Conservation (phyloP, 805 yeast genomes). For the Saccharomycopsis synnaedendra region DNA sequence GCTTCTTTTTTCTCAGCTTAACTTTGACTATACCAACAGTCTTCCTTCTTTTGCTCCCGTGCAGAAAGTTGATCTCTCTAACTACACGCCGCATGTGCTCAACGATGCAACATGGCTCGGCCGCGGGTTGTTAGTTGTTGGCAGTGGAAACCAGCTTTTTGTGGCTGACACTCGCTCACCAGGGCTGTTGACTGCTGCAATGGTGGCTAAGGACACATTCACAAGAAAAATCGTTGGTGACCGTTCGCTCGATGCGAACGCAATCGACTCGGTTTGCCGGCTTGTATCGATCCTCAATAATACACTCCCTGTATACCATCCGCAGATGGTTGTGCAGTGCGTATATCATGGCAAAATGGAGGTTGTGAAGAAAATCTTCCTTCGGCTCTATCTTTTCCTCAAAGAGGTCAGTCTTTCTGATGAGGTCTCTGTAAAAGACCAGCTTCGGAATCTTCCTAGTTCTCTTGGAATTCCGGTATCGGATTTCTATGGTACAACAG, state of each 20-base stretch:
- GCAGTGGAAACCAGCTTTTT: constrained; percentile 83
- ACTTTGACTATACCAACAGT: constrained; percentile 80
- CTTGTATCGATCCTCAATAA: constrained; percentile 76
- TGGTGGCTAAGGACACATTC: constrained; percentile 28
- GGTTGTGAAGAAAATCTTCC: constrained; percentile 45
- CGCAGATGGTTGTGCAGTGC: constrained; percentile 72
- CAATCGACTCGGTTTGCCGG: constrained; percentile 37
- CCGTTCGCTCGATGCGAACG: constrained; percentile 22
- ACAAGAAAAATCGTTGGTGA: constrained; percentile 48
- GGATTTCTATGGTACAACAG: constrained; percentile 14
- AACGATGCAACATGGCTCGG: constrained; percentile 87
- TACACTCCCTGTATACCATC: constrained; percentile 83
- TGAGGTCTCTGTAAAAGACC: constrained; percentile 16
- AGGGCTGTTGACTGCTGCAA: constrained; percentile 34
- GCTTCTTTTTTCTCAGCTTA: constrained; percentile 62
- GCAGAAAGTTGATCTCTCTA: constrained; percentile 57
- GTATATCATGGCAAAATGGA: constrained; percentile 49
- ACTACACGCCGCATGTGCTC: constrained; percentile 65
- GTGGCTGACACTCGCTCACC: constrained; percentile 48
- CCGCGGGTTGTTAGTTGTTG: constrained; percentile 70
- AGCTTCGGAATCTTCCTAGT: constrained; percentile 8
- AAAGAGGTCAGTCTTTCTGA: constrained; percentile 39
- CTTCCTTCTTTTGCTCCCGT: constrained; percentile 70
- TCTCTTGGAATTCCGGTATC: constrained; percentile 8
- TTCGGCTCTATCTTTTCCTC: constrained; percentile 38